These are phyloP conservation scores for Isabelozyma gotoi DNA, from an alignment of 805 yeast species.

Conservation along the genomic window DNA sequence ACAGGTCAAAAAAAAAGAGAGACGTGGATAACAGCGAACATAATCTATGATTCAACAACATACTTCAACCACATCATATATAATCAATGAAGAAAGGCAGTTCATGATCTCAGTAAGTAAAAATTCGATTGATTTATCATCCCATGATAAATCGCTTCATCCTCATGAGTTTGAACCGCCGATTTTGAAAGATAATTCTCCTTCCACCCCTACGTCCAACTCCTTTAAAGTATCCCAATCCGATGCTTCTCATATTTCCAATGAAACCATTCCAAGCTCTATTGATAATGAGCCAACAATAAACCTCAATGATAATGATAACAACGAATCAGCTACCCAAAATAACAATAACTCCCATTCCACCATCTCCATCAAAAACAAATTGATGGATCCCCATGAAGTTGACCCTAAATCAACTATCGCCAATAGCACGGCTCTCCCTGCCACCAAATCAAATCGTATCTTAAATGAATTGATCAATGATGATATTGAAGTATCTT, in stretches of 20 bases:
- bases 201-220: conserved; percentile 19
- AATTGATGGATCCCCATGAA: not conserved
- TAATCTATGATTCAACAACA: not conserved
- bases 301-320: not conserved
- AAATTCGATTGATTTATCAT: not conserved
- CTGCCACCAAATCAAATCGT: not conserved
- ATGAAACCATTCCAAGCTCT: conserved; percentile 26
- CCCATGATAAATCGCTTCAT: not conserved
- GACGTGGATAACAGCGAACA: not conserved
- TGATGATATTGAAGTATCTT: not conserved
- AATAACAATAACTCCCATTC: not conserved
- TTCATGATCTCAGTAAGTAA: not conserved
- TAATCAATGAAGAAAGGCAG: not conserved
- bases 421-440: not conserved
- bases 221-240: conserved; percentile 24
- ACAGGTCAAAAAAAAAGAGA: too few species aligned
- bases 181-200: conserved; percentile 2
- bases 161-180: not conserved
- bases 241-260: conserved; percentile 20
- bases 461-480: conserved; percentile 1
- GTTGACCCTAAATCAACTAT: not conserved
- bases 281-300: conserved; percentile 11
- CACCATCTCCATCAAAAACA: not conserved
- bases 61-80: not conserved
- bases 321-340: not conserved